Evolutionary conservation across 1,284 basidiomycete genomes (phyloP).

Genomic region (Tilletia caries): DNA sequence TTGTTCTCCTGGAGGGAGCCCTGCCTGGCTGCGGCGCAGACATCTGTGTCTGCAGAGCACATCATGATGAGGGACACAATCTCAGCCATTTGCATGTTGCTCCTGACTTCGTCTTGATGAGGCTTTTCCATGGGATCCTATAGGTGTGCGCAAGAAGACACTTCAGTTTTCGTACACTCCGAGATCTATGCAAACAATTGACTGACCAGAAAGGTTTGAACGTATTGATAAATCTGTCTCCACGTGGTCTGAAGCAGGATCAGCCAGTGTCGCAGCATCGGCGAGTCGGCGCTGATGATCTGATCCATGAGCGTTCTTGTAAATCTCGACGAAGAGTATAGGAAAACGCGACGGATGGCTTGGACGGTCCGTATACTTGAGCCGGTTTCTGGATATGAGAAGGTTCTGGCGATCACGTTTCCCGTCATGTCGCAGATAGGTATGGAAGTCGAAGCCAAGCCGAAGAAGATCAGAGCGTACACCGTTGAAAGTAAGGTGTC

Average conservation of each 20-base stretch:
- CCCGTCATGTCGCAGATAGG: not conserved
- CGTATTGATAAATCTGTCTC: constrained; percentile 12
- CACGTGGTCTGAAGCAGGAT: constrained; percentile 26
- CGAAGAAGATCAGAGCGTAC: not conserved
- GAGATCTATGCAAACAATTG: not conserved
- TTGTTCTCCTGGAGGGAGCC: not conserved
- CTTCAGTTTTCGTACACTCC: too few relatives aligned
- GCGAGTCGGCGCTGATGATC: constrained; percentile 26
- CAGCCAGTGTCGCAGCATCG: constrained; percentile 34
- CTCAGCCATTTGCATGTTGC: not conserved
- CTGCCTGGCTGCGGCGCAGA: constrained; percentile 40
- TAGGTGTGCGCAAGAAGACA: too few relatives aligned
- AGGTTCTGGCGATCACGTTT: not conserved
- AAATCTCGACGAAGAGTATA: constrained; percentile 30
- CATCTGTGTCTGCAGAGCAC: constrained; percentile 44
- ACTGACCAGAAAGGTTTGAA: not conserved
- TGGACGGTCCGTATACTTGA: not conserved
- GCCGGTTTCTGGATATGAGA: not conserved
- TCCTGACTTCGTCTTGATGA: not conserved
- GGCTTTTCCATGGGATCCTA: not conserved
- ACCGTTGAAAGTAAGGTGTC: not conserved
- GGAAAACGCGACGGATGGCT: constrained; percentile 8
- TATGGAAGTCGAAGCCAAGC: not conserved
- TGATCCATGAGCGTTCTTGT: constrained; percentile 30
- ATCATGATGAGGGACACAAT: constrained; percentile 30